A percentile compares a stretch with the other conserved stretches of the same genome.
Conservation (phyloP, 352 stramenopile species). For the Globisporangium barbulae region DNA sequence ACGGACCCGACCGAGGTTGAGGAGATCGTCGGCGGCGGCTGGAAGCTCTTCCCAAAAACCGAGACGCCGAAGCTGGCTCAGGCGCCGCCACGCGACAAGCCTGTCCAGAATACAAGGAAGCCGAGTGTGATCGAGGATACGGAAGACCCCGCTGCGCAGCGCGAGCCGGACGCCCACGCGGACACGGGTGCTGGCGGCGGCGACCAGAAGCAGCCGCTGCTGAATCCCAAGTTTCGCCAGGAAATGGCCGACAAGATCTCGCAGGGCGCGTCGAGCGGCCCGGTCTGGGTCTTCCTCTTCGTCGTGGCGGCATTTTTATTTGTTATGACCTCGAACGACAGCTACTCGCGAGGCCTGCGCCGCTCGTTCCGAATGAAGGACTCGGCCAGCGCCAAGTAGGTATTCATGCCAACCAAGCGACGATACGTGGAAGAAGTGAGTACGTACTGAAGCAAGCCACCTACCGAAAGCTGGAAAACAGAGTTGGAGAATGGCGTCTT, state of each 20-base stretch:
- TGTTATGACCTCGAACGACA: slow-evolving; percentile 68
- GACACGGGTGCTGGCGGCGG: slow-evolving; percentile 35
- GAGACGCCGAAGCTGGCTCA: slow-evolving; percentile 6
- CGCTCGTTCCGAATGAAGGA: slow-evolving; percentile 40
- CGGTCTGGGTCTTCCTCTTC: slow-evolving; percentile 53
- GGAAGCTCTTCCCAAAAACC: slow-evolving; percentile 35
- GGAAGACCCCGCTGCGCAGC: slow-evolving; percentile 25
- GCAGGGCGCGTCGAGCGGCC: slow-evolving; percentile 27
- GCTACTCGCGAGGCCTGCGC: slow-evolving; percentile 49
- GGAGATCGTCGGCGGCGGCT: slow-evolving; percentile 40
- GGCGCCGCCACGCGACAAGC: slow-evolving; percentile 15
- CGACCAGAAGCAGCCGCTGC: slow-evolving; percentile 25
- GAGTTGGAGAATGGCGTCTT: not conserved
- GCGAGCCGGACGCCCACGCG: slow-evolving; percentile 32
- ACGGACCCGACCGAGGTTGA: slow-evolving; percentile 50
- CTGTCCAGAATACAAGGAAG: slow-evolving; percentile 16
- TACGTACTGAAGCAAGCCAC: not conserved
- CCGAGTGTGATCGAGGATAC: slow-evolving; percentile 27
- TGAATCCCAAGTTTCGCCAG: slow-evolving; percentile 40
- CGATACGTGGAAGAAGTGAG: not conserved
- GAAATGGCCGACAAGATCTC: slow-evolving; percentile 31
- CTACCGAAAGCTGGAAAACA: not conserved
- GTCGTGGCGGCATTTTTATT: slow-evolving; percentile 49
- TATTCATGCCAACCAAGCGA: not conserved
- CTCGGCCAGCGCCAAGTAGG: slow-evolving; percentile 29